These are phyloP conservation scores for Populus trichocarpa DNA, from an alignment of 441 rosid species.

Conservation along the genomic window DNA sequence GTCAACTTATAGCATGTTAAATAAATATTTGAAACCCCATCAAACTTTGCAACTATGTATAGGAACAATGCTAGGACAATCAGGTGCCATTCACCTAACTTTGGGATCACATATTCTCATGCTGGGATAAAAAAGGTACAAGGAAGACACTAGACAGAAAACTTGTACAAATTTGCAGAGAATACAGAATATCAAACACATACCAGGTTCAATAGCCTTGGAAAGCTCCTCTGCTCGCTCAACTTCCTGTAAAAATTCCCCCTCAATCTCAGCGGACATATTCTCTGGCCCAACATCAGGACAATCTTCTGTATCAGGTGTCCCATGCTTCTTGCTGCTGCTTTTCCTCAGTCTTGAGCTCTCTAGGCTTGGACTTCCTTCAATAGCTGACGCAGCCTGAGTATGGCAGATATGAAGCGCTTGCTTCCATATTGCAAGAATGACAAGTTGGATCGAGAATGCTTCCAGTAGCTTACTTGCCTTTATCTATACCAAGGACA, in stretches of 20 bases:
- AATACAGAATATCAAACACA: constrained; percentile 7
- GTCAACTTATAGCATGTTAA: neutral
- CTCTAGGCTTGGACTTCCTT: constrained; percentile 74
- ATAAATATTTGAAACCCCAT: neutral
- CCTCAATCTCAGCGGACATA: constrained; percentile 60
- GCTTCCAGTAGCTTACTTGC: constrained; percentile 63
- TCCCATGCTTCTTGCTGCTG: constrained; percentile 46
- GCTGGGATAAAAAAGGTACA: neutral
- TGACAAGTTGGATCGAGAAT: constrained; percentile 87
- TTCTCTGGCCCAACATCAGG: constrained; percentile 41
- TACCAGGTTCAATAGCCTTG: constrained; percentile 74
- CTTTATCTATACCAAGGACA: constrained; percentile 42
- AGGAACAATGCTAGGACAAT: neutral
- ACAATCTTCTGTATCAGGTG: constrained; percentile 39
- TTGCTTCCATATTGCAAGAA: constrained; percentile 96
- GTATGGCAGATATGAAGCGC: constrained; percentile 91
- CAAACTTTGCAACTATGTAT: neutral
- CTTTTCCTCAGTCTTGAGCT: constrained; percentile 40
- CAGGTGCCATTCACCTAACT: neutral
- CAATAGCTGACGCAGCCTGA: constrained; percentile 82
- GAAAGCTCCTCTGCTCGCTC: constrained; percentile 87
- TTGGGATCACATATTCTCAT: neutral
- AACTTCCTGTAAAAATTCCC: constrained; percentile 74
- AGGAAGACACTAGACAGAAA: neutral
- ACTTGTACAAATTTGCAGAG: neutral